Conservation (phyloP, 768 basidiomycete genomes). For the Tephrocybe sp. region DNA sequence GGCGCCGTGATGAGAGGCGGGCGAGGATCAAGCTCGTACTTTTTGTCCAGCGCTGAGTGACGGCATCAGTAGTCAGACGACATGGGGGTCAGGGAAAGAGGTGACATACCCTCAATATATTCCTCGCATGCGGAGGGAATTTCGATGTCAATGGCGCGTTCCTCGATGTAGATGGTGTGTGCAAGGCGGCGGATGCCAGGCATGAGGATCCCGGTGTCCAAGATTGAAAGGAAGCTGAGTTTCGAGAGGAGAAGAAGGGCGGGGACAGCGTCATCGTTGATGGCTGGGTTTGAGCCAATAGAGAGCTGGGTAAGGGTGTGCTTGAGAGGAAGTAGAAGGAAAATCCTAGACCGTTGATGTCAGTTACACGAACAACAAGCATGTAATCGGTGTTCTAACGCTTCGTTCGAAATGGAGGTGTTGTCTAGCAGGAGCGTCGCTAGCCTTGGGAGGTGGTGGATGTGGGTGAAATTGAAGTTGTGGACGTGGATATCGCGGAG, state of each 20-base stretch:
- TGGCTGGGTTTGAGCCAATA: conserved; percentile 48
- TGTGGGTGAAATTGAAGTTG: conserved; percentile 49
- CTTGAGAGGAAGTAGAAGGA: conserved; percentile 56
- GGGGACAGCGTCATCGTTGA: conserved; percentile 58
- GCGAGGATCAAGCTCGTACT: conserved; percentile 45
- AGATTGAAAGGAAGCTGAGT: conserved; percentile 49
- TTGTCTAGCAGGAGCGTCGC: conserved; percentile 45
- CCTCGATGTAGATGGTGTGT: conserved; percentile 30
- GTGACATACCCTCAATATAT: conserved; percentile 51
- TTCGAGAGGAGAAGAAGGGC: conserved; percentile 49
- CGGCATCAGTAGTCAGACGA: not conserved
- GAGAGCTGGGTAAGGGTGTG: conserved; percentile 52
- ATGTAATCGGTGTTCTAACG: conserved; percentile 35
- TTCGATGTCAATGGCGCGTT: conserved; percentile 48
- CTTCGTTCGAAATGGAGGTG: conserved; percentile 62
- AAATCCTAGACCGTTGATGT: conserved; percentile 40
- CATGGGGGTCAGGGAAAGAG: not conserved
- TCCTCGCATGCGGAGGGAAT: conserved; percentile 51
- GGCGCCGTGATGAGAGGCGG: conserved; percentile 54
- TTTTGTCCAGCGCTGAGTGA: conserved; percentile 39
- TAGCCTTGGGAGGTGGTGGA: conserved; percentile 55
- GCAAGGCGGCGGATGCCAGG: conserved; percentile 55
- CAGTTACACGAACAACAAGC: not conserved
- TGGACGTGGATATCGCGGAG: conserved; percentile 43
- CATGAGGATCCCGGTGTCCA: conserved; percentile 58